Base-by-base conservation (phyloP, 2,329 filamentous ascomycete genomes). In the Daldinia eschscholtzii region DNA sequence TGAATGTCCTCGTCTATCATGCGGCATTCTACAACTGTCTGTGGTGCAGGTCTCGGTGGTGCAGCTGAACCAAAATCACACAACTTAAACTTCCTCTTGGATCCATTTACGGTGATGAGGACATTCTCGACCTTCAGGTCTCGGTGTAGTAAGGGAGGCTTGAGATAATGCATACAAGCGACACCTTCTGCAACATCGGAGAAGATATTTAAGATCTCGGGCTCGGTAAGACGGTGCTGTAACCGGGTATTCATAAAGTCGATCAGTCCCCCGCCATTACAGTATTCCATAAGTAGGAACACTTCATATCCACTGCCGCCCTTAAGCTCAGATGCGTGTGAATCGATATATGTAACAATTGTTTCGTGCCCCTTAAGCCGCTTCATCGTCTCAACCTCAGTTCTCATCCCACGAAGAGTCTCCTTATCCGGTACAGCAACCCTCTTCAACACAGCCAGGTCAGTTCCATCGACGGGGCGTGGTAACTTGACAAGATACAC, bases 321-420 rank as follows among this genome's bases (percentile, higher is more conserved):
- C 76, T 93, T 91, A 75, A 98, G 84, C 81, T 98, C 94, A 15
- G 94, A 98, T 41, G 96, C 96, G 81, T 99, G 96, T 73, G 95
- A 98, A 84, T 99, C 96, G 80, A 98, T 94, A 82, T 99, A 99
- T 66, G 92, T 98, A 76, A 99, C 96, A 78, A 99, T 98, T 76
- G 96, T 92, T 70, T 91, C 90, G 86, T 98, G 96, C 64, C 96
- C 96, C 85, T 97, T 97, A 76, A 99, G 87, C 82, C 96, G 94
- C 89, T 99, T 99, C 96, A 99, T 99, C 13, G 96, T 99, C 84
- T 99, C 96, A 75, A 99, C 96, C 85, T 99, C 96, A 73, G 91
- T 98, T 80, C 96, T 91, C 96, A 99, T 98, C 81, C 93, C 94
- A 70, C 93, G 92, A 82, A 99, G 85, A 65, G 95, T 89, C 72